phyloP scores from a whole-genome alignment of 1,284 basidiomycete species.

The Mycosarcoma mackinlayi region DNA sequence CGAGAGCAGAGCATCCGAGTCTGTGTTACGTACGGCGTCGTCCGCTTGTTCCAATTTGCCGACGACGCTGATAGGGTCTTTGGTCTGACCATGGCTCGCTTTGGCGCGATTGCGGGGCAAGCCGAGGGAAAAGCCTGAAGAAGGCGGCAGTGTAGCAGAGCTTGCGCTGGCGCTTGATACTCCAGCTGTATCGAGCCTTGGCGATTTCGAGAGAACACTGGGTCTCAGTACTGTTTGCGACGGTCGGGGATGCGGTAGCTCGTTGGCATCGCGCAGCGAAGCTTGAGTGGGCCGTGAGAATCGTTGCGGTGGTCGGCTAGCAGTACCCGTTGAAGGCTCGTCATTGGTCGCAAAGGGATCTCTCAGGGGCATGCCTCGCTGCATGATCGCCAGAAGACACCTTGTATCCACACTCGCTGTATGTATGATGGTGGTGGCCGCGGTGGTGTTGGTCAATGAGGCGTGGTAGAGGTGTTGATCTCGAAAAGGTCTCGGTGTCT shows the following conservation, averaged over 20 bases:
- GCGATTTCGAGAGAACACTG: too few relatives aligned
- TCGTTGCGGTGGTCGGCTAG: conserved; percentile 14
- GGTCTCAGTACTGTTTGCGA: not conserved
- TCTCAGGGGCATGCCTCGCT: conserved; percentile 3
- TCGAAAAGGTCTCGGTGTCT: too few relatives aligned
- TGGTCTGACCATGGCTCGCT: not conserved
- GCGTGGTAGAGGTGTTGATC: too few relatives aligned
- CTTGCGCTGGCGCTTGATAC: not conserved
- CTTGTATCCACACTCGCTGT: not conserved
- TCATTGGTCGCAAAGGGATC: conserved; percentile 29
- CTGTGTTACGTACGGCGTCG: conserved; percentile 77
- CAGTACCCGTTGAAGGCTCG: conserved; percentile 5
- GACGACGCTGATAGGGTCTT: not conserved
- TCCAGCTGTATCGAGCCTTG: too few relatives aligned
- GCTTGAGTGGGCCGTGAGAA: conserved; percentile 2
- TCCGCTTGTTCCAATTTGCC: conserved; percentile 69
- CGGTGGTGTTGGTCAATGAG: too few relatives aligned
- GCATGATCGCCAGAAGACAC: not conserved
- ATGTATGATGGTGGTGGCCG: not conserved
- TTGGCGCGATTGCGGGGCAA: conserved; percentile 16
- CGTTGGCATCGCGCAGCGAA: not conserved
- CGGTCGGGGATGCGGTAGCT: not conserved
- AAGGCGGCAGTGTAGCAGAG: conserved; percentile 8
- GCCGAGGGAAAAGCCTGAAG: conserved; percentile 29
- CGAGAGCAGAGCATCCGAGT: conserved; percentile 79